Evolutionary conservation across 352 stramenopile species (phyloP), one percentile per base, ranked within the genome.

Genomic region (Phytophthora nicotianae): DNA sequence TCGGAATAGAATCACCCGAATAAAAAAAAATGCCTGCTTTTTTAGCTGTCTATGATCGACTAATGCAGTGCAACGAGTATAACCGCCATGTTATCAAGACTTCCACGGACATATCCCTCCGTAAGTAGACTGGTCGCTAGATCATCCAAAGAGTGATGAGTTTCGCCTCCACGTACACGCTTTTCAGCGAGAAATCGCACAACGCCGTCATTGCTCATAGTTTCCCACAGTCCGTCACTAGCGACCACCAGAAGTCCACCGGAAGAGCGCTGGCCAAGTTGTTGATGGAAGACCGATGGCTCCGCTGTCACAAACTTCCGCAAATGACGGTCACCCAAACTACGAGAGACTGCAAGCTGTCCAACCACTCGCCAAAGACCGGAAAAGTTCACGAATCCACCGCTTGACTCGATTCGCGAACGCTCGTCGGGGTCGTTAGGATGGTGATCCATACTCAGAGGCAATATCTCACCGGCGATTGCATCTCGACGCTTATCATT

Each of bases 21-120:
- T 67, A 63, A 65, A 69, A 29, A 65, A 58, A n/a, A n/a, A n/a
- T n/a, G n/a, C 13, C 4, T 24, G 26, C 23, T 16, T 24, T 68
- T 54, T 46, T 38, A 16, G 33, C 50, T 61, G 56, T 58, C 62
- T 62, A 59, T 20, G 27, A 40, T n/a, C 13, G 64, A 24, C n/a
- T n/a, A n/a, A n/a, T n/a, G n/a, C 21, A 79, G 50, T 19, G 43
- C 57, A 5, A 88, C 69, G 2, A 89, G 54, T 9, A 91, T 83
- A 14, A 96, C 85, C 24, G 91, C 96, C 62, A 98, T 93, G 59
- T 99, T 99, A 65, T 99, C 96, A 5, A 89, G 88, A 47, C 89
- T 98, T 46, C 96, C 96, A 46, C 94, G 83, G n/a, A 98, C 81
- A 62, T 97, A 98, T 26, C 93, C 89, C 66, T 98, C 93, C 19